A percentile compares a stretch with the other conserved stretches of the same genome.
Evolutionary conservation across 331 rosid species (phyloP).

Genomic region (Acacia concinna): DNA sequence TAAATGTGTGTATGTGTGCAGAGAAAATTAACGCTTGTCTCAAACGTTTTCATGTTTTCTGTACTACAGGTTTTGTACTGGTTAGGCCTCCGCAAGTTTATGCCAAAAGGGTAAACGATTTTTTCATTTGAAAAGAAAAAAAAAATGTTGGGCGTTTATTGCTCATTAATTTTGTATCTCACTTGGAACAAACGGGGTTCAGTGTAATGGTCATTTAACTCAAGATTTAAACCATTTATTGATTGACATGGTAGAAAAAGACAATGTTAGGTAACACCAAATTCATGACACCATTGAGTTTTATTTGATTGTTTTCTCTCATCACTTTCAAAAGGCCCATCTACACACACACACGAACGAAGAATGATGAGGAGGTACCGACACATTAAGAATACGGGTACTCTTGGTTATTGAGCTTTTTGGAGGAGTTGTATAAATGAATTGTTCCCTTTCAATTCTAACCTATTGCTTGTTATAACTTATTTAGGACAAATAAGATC

Average conservation of each 20-base stretch:
- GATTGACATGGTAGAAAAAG: not conserved
- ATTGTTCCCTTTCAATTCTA: too few relatives aligned
- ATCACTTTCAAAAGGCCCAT: not conserved
- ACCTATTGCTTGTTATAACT: too few relatives aligned
- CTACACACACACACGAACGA: too few relatives aligned
- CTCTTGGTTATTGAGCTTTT: not conserved
- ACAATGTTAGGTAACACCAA: not conserved
- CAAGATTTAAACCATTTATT: not conserved
- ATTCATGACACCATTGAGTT: not conserved
- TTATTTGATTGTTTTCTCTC: not conserved
- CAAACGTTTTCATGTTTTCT: not conserved
- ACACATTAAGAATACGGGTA: too few relatives aligned
- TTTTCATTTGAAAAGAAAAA: not conserved
- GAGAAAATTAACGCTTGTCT: not conserved
- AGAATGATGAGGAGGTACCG: too few relatives aligned
- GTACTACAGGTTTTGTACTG: conserved; percentile 50
- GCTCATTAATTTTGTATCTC: not conserved
- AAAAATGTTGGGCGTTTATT: not conserved
- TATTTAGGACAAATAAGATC: too few relatives aligned
- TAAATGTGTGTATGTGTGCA: not conserved
- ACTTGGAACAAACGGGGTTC: not conserved
- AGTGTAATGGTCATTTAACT: not conserved
- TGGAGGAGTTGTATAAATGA: not conserved
- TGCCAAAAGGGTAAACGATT: conserved; percentile 50
- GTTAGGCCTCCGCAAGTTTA: conserved; percentile 54